phyloP scores from a whole-genome alignment of 148 eudicot genomes.

The Vaccinium vitisidaea region DNA sequence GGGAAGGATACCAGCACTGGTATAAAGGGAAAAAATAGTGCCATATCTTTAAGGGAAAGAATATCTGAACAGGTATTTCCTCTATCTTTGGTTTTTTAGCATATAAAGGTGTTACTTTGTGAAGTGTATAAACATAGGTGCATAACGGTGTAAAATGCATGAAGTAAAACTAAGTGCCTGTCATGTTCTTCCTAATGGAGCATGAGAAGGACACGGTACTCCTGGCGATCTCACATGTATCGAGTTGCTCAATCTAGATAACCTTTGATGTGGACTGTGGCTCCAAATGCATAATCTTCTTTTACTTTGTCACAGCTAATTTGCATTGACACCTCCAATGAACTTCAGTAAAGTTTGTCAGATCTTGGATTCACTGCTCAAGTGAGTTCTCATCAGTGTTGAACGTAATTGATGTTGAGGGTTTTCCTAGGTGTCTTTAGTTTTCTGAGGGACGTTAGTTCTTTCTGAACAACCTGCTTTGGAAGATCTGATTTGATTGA shows the following conservation, averaged over 20 bases:
- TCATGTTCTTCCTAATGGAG: background rate
- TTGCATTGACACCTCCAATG: background rate
- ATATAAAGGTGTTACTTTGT: background rate
- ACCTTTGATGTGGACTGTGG: background rate
- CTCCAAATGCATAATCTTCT: background rate
- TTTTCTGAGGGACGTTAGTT: no score
- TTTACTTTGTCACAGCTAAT: background rate
- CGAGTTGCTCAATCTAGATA: background rate
- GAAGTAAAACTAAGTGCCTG: background rate
- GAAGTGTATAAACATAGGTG: background rate
- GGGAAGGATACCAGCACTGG: conserved; percentile 25
- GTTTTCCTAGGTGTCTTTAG: no score
- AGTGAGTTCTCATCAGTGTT: no score
- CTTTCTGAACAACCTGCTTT: no score
- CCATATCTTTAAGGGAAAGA: conserved; percentile 30
- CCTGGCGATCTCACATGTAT: background rate
- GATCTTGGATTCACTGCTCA: background rate
- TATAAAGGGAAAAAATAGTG: conserved; percentile 30
- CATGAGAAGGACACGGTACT: background rate
- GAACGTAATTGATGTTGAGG: no score
- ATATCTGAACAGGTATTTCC: conserved; percentile 59
- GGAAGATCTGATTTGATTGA: no score
- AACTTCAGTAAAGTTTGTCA: background rate
- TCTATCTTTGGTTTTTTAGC: background rate
- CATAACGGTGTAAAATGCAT: background rate